Percentiles rank a stretch among this genome's conserved stretches.
These are phyloP conservation scores for Penicillium polonicum DNA, from an alignment of 2,329 filamentous ascomycete species.

Conservation along the genomic window DNA sequence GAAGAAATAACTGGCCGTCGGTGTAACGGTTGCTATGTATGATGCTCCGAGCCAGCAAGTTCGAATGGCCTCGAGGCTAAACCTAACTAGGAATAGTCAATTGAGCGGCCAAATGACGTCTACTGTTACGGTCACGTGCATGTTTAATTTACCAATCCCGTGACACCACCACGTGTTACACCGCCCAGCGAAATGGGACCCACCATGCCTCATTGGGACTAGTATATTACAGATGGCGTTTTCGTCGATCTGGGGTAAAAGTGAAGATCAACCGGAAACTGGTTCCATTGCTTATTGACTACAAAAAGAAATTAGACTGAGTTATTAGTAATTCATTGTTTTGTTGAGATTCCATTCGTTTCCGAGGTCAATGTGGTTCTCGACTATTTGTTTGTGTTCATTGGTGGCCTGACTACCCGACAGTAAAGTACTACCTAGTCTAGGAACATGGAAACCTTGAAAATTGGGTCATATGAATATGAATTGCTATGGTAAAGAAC, in stretches of 20 bases:
- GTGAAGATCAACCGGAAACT: conserved; percentile 5
- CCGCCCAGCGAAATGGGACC: not conserved
- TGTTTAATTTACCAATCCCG: not conserved
- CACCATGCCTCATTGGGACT: not conserved
- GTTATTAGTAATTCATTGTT: too few species aligned
- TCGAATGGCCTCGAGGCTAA: conserved; percentile 1
- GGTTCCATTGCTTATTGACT: not conserved
- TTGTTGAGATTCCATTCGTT: not conserved
- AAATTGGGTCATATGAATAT: conserved; percentile 4
- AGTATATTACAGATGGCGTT: not conserved
- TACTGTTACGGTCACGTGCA: conserved; percentile 2
- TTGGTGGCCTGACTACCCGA: not conserved
- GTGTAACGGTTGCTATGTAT: not conserved
- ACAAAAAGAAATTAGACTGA: not conserved
- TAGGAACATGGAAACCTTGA: conserved; percentile 7
- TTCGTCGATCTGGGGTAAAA: conserved; percentile 26
- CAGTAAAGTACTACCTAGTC: not conserved
- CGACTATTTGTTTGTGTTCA: not conserved
- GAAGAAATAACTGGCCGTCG: not conserved
- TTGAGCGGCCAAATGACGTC: conserved; percentile 3
- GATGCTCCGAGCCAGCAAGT: conserved; percentile 11
- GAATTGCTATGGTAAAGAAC: conserved; percentile 8
- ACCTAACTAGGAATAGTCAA: conserved; percentile 6
- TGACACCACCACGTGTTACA: conserved; percentile 21
- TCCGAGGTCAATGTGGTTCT: not conserved